phyloP scores from a whole-genome alignment of 164 flowering plant genomes.

The Vitis cinerea region DNA sequence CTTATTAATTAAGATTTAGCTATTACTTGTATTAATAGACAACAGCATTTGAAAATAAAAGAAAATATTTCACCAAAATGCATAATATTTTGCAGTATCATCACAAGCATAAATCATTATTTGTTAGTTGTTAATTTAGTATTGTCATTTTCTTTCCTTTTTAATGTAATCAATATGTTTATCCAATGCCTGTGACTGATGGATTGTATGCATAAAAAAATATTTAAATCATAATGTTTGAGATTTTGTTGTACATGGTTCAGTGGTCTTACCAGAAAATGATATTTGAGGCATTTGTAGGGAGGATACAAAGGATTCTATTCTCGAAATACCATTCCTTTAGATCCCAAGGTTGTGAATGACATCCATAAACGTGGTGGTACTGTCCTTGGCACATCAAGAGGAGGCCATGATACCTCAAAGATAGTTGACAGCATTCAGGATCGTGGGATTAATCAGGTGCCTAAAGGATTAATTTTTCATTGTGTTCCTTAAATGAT shows the following conservation, averaged over 20 bases:
- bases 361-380: conserved; percentile 94
- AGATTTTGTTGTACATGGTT: not conserved
- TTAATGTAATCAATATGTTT: too few relatives aligned
- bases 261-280: not conserved
- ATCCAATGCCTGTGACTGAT: too few relatives aligned
- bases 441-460: conserved; percentile 90
- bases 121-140: too few relatives aligned
- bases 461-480: conserved; percentile 10
- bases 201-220: too few relatives aligned
- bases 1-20: too few relatives aligned
- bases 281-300: conserved; percentile 25
- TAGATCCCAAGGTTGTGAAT: conserved; percentile 69
- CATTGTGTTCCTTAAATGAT: not conserved
- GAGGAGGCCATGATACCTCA: conserved; percentile 79
- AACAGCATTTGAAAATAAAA: too few relatives aligned
- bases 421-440: conserved; percentile 92
- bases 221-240: too few relatives aligned
- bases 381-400: conserved; percentile 77
- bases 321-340: conserved; percentile 58
- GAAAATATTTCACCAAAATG: too few relatives aligned
- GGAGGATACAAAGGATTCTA: conserved; percentile 86
- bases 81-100: too few relatives aligned
- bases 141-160: too few relatives aligned
- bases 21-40: too few relatives aligned
- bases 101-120: too few relatives aligned